Evolutionary conservation across 306 rosid species (phyloP), one percentile per base, ranked within the genome.

Genomic region (Citrullus mucosospermus): DNA sequence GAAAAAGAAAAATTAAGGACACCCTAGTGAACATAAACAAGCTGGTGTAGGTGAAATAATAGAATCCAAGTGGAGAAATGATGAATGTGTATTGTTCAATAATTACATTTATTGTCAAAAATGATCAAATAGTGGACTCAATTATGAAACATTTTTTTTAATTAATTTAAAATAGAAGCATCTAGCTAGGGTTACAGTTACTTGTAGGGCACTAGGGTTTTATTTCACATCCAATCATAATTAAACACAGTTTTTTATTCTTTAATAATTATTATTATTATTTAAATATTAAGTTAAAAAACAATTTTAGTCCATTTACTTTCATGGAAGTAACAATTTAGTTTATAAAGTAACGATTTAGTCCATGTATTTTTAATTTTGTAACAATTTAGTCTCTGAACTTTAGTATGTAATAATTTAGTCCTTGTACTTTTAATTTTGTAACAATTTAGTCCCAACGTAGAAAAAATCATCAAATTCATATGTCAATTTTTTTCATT

Each of bases 11-110:
- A 28, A 61, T 61, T 5, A 1, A 61, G 14, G 68, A 30, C 9
- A 61, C 6, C 41, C 68, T 30, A 34, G 17, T 36, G 15, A 63
- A 63, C 44, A 63, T 32, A 62, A 34, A 34, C 46, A 63, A 63
- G 70, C 14, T 66, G 72, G 28, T 66, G 50, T 9, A 66, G 28
- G 74, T 75, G 79, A 73, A 50, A 50, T 73, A 73, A 50, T 73
- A 48, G 59, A 72, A 72, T 73, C 44, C 74, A 67, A 68, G 53
- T 68, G 74, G 32, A 41, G 75, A 68, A 41, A 39, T 41, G 75
- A 68, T 68, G 18, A 41, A 68, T 68, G 18, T 20, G 75, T n/a
- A 18, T 11, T 68, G 34, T 43, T 68, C 54, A 68, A 68, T 68
- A 41, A 68, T 44, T 68, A 68, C 32, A 68, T 68, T 68, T 68